Evolutionary conservation across 768 basidiomycete genomes (phyloP), one percentile per base, ranked within the genome.

Genomic region (Suillus ampliporus): DNA sequence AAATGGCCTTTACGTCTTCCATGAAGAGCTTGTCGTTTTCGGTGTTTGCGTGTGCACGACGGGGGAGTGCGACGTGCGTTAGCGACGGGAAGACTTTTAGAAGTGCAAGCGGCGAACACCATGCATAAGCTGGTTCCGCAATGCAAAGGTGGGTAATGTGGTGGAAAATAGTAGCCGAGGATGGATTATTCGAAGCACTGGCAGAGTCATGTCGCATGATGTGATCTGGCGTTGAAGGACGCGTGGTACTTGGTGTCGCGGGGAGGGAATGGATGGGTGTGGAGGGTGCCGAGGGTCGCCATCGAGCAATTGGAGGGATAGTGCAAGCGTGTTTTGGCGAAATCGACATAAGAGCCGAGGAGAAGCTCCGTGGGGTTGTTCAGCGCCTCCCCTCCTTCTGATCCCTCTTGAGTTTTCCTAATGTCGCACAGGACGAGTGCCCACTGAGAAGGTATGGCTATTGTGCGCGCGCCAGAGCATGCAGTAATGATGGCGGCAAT

Each of bases 21-120:
- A 71, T 69, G 58, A 83, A 83, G 19, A 68, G 58, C 8, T 64
- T 23, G 66, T 83, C 82, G 59, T 83, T 83, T 28, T 77, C 78
- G 60, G 70, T 69, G 63, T 82, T 83, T 5, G 80, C 78, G 52
- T 79, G 71, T 23, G 76, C 72, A 1, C 76, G 75, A 37, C 82
- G 80, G 3, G 79, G 67, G 10, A 83, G 69, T 56, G 80, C 74
- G 19, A 82, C 68, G 65, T 82, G 77, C 2, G 81, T 73, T 6
- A 83, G 73, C 31, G 75, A 64, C 1, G 76, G 76, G 5, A 78
- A 71, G n/a, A 69, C 40, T 1, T 38, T 28, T n/a, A 57, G 23
- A 57, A 58, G 53, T 21, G 61, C 15, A 34, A 61, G 58, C 26
- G 68, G 69, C 6, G 68, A 67, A 60, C 64, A 63, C 64, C 66